phyloP scores from a whole-genome alignment of 1,284 basidiomycete genomes.

The Austroboletus niveus region DNA sequence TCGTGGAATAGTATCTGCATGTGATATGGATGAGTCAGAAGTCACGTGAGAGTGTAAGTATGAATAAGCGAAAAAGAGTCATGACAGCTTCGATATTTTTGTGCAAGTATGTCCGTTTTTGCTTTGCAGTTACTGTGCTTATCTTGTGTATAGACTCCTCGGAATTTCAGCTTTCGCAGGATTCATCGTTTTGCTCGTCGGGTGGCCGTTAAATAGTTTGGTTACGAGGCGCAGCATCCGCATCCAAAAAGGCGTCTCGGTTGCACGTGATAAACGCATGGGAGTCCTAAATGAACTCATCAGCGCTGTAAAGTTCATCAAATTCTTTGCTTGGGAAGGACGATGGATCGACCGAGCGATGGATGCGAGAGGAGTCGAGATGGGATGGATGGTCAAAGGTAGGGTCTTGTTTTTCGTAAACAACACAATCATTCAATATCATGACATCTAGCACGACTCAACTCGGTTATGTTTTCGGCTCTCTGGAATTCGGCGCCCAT shows the following conservation, averaged over 20 bases:
- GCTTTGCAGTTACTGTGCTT: neutral
- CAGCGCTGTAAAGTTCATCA: slow-evolving; percentile 79
- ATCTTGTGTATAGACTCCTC: slow-evolving; percentile 56
- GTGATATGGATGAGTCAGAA: too few species aligned
- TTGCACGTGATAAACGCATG: slow-evolving; percentile 84
- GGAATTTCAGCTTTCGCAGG: slow-evolving; percentile 86
- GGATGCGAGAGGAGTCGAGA: slow-evolving; percentile 57
- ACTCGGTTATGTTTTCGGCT: slow-evolving; percentile 59
- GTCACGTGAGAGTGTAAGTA: too few species aligned
- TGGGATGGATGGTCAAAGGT: slow-evolving; percentile 73
- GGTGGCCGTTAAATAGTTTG: slow-evolving; percentile 73
- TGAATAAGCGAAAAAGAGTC: too few species aligned
- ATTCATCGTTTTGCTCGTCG: slow-evolving; percentile 70
- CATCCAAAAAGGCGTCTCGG: slow-evolving; percentile 73
- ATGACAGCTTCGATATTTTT: slow-evolving; percentile 74
- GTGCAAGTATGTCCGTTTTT: slow-evolving; percentile 58
- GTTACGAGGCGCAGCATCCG: slow-evolving; percentile 59
- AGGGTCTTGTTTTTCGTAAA: neutral
- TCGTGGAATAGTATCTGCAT: too few species aligned
- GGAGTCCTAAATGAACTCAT: slow-evolving; percentile 85
- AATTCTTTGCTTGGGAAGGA: slow-evolving; percentile 84
- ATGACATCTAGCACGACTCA: slow-evolving; percentile 50
- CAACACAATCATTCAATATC: neutral
- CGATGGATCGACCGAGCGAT: slow-evolving; percentile 65
- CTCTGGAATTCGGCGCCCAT: slow-evolving; percentile 69